Evolutionary conservation across 345 rosid species (phyloP), one percentile per base, ranked within the genome.

Genomic region (Populus ilicifolia): DNA sequence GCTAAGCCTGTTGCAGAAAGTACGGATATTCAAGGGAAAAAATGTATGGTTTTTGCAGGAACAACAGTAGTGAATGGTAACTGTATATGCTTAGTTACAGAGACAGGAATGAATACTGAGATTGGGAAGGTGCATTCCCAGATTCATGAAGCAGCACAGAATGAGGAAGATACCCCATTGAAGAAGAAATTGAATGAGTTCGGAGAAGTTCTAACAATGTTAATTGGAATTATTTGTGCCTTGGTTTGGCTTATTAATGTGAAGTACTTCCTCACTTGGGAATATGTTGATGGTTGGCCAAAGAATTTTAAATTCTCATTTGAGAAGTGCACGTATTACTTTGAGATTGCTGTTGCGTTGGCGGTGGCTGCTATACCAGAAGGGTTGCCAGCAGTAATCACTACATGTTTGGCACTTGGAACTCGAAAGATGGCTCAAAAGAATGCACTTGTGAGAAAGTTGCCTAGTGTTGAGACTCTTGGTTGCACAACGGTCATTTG

Each of bases 311-410:
- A 90, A 75, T 95, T 95, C 77, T 95, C 98, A 16, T 91, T 95
- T 27, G 99, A 95, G 88, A 95, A 93, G 86, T 95, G 98, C 88
- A 95, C 99, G 4, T 95, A 95, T 68, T 95, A 95, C 88, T 95
- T 95, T 78, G 97, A 95, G 85, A 95, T 95, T 75, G 99, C 99
- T 48, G 98, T 95, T 36, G 98, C 99, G 29, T 81, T 93, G 84
- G 98, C 97, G 0, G 99, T 95, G 66, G 99, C 99, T 80, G 99
- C 99, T 5, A 95, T 95, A 78, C 99, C 99, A 14, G 98, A 95
- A 85, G 99, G 99, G 76, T 77, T 93, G 64, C 99, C 99, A 4
- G 99, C 99, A 30, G 99, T 93, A 77, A 95, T 95, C 62, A 95
- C 99, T 48, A 93, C 99, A 36, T 95, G 97, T 77, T 86, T 95